A percentile compares a stretch with the other conserved stretches of the same genome.
Evolutionary conservation across 1,284 basidiomycete genomes (phyloP).

Genomic region (Ustilago xerochloae): DNA sequence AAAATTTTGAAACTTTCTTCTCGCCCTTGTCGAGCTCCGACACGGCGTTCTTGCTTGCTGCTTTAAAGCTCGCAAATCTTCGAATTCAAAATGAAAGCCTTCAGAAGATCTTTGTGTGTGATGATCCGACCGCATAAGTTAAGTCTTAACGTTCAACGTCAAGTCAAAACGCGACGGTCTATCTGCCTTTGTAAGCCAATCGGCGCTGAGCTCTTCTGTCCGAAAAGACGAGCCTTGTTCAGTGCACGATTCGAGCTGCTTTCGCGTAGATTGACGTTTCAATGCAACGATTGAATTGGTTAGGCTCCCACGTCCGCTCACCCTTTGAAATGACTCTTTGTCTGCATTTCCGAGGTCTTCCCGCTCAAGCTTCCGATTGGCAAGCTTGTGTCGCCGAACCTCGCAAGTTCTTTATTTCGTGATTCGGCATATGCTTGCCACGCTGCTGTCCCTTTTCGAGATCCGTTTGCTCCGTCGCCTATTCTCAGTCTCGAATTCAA

Average conservation of each 20-base stretch:
- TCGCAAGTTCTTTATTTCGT: neutral
- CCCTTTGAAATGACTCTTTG: neutral
- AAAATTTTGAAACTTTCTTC: neutral
- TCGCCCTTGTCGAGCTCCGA: neutral
- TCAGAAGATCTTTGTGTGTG: neutral
- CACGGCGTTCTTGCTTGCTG: neutral
- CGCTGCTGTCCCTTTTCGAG: neutral
- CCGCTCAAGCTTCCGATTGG: neutral
- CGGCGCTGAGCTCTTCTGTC: no score
- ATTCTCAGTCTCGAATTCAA: constrained; percentile 1
- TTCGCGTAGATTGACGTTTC: neutral
- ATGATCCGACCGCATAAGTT: constrained; percentile 4
- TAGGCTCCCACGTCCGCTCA: no score
- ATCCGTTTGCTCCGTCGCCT: neutral
- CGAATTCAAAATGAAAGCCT: neutral
- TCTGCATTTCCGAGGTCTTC: constrained; percentile 4
- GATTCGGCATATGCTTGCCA: constrained; percentile 9
- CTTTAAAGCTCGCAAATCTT: neutral
- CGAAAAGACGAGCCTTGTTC: no score
- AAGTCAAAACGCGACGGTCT: neutral
- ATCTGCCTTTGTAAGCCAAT: neutral
- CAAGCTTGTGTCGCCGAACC: neutral
- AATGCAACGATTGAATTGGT: neutral
- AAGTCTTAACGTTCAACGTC: neutral
- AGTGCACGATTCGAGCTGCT: no score